Percentiles rank a stretch among this genome's conserved stretches.
phyloP scores from a whole-genome alignment of 225 moss, liverwort and hornwort genomes.

The Polytrichum formosum region DNA sequence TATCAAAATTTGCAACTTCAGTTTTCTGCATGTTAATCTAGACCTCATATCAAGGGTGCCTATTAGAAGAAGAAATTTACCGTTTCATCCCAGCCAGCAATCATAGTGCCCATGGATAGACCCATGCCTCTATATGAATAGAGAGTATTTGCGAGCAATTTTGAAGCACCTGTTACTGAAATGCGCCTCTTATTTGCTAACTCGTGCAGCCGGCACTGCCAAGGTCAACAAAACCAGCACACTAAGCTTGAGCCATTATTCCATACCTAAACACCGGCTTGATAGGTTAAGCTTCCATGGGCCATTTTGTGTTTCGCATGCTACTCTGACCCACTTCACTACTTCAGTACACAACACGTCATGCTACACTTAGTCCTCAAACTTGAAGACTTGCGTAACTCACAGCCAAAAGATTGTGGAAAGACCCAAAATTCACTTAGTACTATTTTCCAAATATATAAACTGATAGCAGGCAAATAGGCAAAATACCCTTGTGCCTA shows the following conservation, averaged over 20 bases:
- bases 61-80: constrained; percentile 15
- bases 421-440: not conserved
- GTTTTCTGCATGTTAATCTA: not conserved
- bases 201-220: constrained; percentile 84
- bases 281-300: too few relatives aligned
- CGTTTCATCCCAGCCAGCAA: constrained; percentile 93
- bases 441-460: not conserved
- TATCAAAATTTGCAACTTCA: not conserved
- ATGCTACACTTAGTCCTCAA: too few relatives aligned
- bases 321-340: too few relatives aligned
- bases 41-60: not conserved
- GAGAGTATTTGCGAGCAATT: constrained; percentile 82
- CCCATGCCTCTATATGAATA: constrained; percentile 95
- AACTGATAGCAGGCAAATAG: constrained; percentile 1
- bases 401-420: too few relatives aligned
- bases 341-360: too few relatives aligned
- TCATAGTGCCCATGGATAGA: constrained; percentile 93
- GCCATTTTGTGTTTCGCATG: too few relatives aligned
- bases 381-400: too few relatives aligned
- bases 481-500: constrained; percentile 65
- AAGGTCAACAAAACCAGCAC: not conserved
- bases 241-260: not conserved
- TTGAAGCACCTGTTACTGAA: constrained; percentile 85
- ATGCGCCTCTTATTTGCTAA: constrained; percentile 85
- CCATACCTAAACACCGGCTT: too few relatives aligned